These are phyloP conservation scores for Verticillium isaacii DNA, from an alignment of 2,329 filamentous ascomycete species.

Conservation along the genomic window DNA sequence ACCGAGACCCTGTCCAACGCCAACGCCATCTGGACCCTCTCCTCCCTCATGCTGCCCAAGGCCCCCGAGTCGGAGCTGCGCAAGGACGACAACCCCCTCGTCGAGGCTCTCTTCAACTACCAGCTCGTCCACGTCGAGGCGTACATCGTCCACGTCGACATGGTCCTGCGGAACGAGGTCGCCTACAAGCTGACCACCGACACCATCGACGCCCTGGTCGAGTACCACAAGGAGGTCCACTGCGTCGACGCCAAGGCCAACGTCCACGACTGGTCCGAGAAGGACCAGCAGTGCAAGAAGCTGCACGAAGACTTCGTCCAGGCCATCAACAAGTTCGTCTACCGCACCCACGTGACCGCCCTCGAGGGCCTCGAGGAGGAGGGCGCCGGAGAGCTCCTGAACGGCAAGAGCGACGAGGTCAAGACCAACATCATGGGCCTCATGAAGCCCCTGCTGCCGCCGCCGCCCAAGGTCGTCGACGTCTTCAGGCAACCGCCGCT, in stretches of 20 bases:
- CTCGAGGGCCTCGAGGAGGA: conserved; percentile 96
- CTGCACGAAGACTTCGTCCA: conserved; percentile 95
- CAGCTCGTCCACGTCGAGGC: conserved; percentile 91
- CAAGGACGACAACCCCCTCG: conserved; percentile 74
- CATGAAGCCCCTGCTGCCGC: conserved; percentile 81
- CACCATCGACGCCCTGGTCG: conserved; percentile 86
- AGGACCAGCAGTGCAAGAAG: conserved; percentile 94
- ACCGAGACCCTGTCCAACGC: conserved; percentile 87
- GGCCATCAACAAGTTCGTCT: conserved; percentile 96
- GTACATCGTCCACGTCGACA: conserved; percentile 98
- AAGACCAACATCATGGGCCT: conserved; percentile 80
- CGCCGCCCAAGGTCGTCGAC: conserved; percentile 84
- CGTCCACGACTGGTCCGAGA: conserved; percentile 94
- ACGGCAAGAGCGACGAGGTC: conserved; percentile 88
- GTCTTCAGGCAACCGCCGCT: conserved; percentile 81
- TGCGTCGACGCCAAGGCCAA: conserved; percentile 83
- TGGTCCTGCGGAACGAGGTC: conserved; percentile 96
- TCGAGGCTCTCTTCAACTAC: conserved; percentile 89
- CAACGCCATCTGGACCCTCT: conserved; percentile 91
- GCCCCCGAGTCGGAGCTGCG: conserved; percentile 79
- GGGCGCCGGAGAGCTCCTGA: conserved; percentile 86
- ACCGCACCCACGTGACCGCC: conserved; percentile 79
- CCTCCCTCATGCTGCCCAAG: conserved; percentile 89
- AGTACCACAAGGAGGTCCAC: conserved; percentile 95
- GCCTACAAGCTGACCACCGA: conserved; percentile 96